Evolutionary conservation across 352 stramenopile species (phyloP).

Genomic region (Phytophthora crassamura): DNA sequence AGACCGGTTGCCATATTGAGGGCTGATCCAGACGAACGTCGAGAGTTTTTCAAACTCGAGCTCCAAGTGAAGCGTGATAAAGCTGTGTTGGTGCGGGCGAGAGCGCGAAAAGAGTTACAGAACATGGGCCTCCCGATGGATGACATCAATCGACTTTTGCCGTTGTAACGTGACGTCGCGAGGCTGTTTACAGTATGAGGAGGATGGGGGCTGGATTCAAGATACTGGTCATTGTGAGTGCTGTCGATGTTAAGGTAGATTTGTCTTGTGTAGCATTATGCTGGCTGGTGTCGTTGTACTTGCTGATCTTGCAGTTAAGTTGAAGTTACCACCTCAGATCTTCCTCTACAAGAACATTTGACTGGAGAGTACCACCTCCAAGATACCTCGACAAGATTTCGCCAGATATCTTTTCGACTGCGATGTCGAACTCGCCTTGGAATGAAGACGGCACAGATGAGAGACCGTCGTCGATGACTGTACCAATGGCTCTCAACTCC

Average conservation of each 20-base stretch:
- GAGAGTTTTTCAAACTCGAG: constrained; percentile 50
- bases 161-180: constrained; percentile 18
- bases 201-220: too few species aligned
- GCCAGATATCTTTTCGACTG: constrained; percentile 15
- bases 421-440: constrained; percentile 17
- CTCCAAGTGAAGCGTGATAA: constrained; percentile 48
- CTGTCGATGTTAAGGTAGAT: too few species aligned
- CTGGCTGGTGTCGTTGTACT: too few species aligned
- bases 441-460: constrained; percentile 20
- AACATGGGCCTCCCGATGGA: constrained; percentile 37
- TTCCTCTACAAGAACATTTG: constrained; percentile 18
- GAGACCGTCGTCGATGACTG: constrained; percentile 20
- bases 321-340: constrained; percentile 5
- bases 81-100: constrained; percentile 43
- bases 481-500: constrained; percentile 27
- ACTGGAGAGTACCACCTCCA: constrained; percentile 14
- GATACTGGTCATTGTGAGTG: too few species aligned
- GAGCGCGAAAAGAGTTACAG: constrained; percentile 47
- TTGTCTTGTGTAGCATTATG: too few species aligned
- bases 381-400: constrained; percentile 13
- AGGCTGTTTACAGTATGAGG: too few species aligned
- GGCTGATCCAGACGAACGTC: constrained; percentile 33
- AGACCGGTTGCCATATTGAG: constrained; percentile 8
- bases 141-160: constrained; percentile 50
- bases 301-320: background rate